phyloP scores from a whole-genome alignment of 805 yeast species.

The Saccharomycopsis amapae region DNA sequence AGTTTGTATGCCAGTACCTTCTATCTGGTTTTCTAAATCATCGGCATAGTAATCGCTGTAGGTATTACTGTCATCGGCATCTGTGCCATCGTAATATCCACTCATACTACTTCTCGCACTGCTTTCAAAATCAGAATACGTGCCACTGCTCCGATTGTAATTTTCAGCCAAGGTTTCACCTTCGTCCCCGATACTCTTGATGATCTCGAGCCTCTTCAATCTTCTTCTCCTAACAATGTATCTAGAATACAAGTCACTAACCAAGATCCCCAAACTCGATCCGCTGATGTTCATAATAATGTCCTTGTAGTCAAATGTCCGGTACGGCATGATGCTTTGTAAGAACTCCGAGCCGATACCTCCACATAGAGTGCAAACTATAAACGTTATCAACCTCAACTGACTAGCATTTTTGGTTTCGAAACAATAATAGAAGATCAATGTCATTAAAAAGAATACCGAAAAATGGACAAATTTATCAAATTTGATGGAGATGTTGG shows the following conservation, averaged over 20 bases:
- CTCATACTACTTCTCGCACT: constrained; percentile 8
- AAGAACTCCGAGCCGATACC: constrained; percentile 21
- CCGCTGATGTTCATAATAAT: constrained; percentile 19
- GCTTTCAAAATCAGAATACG: constrained; percentile 1
- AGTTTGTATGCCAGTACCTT: not conserved
- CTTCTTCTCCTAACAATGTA: constrained; percentile 13
- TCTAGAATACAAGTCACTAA: constrained; percentile 12
- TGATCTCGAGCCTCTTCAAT: constrained; percentile 14
- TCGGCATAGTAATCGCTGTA: constrained; percentile 12
- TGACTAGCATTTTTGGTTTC: constrained; percentile 15
- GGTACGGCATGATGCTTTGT: constrained; percentile 18
- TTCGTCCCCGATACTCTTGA: constrained; percentile 20
- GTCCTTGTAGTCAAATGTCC: constrained; percentile 20
- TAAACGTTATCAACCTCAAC: constrained; percentile 14
- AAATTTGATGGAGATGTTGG: constrained; percentile 13
- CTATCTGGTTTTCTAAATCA: constrained; percentile 11
- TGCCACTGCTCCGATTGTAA: constrained; percentile 10
- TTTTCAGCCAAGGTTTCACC: constrained; percentile 19
- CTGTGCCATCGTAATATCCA: not conserved
- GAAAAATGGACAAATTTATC: constrained; percentile 21
- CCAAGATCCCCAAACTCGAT: constrained; percentile 11
- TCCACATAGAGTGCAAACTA: constrained; percentile 12
- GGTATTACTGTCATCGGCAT: constrained; percentile 2
- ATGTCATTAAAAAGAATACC: constrained; percentile 17
- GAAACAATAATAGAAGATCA: constrained; percentile 17